phyloP scores from a whole-genome alignment of 2,329 filamentous ascomycete genomes.

The Nannizzia gypsea region DNA sequence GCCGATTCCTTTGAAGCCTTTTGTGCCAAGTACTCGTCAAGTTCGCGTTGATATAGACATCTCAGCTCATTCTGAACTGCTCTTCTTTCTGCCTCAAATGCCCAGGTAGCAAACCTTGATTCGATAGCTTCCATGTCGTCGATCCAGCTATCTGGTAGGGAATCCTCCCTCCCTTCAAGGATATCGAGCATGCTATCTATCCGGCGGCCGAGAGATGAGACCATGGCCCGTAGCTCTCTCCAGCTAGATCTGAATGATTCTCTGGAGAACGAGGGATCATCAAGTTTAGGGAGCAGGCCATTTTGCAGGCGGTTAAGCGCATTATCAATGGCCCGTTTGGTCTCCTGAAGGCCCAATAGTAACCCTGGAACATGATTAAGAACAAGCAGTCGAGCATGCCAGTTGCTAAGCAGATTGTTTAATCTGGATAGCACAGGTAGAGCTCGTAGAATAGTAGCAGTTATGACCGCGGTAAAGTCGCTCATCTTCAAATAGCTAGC shows the following conservation, averaged over 20 bases:
- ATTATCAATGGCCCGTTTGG: constrained; percentile 25
- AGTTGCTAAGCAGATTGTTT: constrained; percentile 59
- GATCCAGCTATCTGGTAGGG: constrained; percentile 75
- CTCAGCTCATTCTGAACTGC: constrained; percentile 52
- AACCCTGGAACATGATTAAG: constrained; percentile 61
- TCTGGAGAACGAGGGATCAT: constrained; percentile 22
- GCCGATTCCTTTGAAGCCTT: not conserved
- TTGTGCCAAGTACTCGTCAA: not conserved
- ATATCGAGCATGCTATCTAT: constrained; percentile 79
- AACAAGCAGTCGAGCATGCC: constrained; percentile 65
- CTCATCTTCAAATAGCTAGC: constrained; percentile 59
- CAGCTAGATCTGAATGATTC: constrained; percentile 33
- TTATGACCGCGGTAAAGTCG: constrained; percentile 81
- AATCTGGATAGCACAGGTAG: constrained; percentile 70
- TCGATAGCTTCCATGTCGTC: constrained; percentile 75
- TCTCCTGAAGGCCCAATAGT: constrained; percentile 47
- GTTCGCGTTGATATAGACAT: not conserved
- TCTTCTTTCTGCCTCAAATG: constrained; percentile 60
- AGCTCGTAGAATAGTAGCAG: constrained; percentile 79
- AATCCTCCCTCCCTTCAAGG: constrained; percentile 72
- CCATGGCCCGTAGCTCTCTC: constrained; percentile 54
- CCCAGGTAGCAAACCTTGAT: constrained; percentile 66
- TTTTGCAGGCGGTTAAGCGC: constrained; percentile 23
- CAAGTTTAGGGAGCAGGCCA: constrained; percentile 18
- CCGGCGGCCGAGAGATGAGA: constrained; percentile 56